Evolutionary conservation across 1,139 yeast species (phyloP).

Genomic region (Geotrichum carabidarum): DNA sequence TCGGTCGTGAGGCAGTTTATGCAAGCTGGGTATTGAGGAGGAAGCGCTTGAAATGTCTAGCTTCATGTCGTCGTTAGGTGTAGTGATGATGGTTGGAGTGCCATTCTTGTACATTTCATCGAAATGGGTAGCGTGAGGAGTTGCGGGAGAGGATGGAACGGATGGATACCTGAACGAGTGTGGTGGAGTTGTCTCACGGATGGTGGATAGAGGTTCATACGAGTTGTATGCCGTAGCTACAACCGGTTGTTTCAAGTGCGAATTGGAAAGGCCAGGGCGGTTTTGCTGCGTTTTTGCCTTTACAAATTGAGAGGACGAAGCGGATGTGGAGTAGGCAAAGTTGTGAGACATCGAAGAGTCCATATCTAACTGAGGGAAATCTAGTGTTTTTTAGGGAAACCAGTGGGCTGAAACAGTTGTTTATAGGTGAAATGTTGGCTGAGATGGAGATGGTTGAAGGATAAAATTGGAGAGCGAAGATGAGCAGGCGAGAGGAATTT

Average conservation of each 20-base stretch:
- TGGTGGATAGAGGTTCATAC: conserved; percentile 11
- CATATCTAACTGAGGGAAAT: background rate
- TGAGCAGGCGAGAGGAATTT: background rate
- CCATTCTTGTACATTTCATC: conserved; percentile 14
- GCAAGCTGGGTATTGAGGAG: background rate
- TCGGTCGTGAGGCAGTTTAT: conserved; percentile 8
- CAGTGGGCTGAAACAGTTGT: background rate
- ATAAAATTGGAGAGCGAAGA: background rate
- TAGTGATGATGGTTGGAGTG: conserved; percentile 4
- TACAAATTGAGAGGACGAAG: conserved; percentile 6
- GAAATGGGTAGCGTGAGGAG: conserved; percentile 18
- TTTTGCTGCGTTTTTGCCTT: conserved; percentile 1
- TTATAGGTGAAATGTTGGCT: background rate
- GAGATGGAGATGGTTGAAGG: background rate
- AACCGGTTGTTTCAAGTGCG: conserved; percentile 5
- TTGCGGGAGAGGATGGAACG: conserved; percentile 19
- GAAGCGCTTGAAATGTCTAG: background rate
- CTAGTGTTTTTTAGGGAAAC: background rate
- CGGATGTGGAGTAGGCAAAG: background rate
- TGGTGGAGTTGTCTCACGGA: conserved; percentile 20
- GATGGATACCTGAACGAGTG: conserved; percentile 16
- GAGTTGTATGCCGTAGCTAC: conserved; percentile 7
- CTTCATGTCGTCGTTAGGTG: conserved; percentile 8
- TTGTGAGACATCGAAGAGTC: conserved; percentile 8
- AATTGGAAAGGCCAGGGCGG: background rate